Evolutionary conservation across 805 yeast genomes (phyloP).

Genomic region (Candida caryicola): DNA sequence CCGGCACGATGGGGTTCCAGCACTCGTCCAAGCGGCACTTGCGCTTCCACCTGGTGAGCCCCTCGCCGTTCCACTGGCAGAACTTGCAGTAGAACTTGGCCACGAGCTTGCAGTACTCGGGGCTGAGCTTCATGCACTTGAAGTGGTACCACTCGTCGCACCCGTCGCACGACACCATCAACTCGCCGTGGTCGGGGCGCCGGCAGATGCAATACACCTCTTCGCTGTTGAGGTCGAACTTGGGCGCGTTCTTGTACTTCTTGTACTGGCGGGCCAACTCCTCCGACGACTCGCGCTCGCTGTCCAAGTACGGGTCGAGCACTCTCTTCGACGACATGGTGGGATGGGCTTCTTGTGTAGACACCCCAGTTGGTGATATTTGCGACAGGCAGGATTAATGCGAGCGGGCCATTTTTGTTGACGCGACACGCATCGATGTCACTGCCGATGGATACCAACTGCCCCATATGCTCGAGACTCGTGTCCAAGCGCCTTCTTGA

Average conservation of each 20-base stretch:
- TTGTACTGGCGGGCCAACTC: constrained; percentile 38
- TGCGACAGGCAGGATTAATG: no score
- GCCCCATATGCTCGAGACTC: constrained; percentile 36
- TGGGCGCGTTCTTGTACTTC: constrained; percentile 33
- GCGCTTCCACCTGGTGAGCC: constrained; percentile 66
- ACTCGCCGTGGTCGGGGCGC: constrained; percentile 69
- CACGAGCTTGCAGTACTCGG: constrained; percentile 52
- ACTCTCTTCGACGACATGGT: background rate
- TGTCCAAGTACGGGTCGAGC: background rate
- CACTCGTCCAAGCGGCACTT: constrained; percentile 68
- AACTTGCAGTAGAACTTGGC: constrained; percentile 68
- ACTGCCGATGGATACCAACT: constrained; percentile 12
- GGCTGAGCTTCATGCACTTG: constrained; percentile 62
- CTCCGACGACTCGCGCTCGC: constrained; percentile 13
- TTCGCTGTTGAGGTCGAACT: constrained; percentile 50
- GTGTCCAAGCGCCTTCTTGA: constrained; percentile 28
- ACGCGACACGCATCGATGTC: background rate
- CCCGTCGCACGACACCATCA: constrained; percentile 94
- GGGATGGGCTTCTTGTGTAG: no score
- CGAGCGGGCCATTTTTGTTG: background rate
- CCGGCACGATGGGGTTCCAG: constrained; percentile 46
- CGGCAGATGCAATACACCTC: constrained; percentile 78
- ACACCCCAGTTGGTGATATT: no score
- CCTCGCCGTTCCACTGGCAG: constrained; percentile 56
- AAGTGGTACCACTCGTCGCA: constrained; percentile 97